These are phyloP conservation scores for Sporothrix protearum DNA, from an alignment of 2,329 filamentous ascomycete species.

Conservation along the genomic window DNA sequence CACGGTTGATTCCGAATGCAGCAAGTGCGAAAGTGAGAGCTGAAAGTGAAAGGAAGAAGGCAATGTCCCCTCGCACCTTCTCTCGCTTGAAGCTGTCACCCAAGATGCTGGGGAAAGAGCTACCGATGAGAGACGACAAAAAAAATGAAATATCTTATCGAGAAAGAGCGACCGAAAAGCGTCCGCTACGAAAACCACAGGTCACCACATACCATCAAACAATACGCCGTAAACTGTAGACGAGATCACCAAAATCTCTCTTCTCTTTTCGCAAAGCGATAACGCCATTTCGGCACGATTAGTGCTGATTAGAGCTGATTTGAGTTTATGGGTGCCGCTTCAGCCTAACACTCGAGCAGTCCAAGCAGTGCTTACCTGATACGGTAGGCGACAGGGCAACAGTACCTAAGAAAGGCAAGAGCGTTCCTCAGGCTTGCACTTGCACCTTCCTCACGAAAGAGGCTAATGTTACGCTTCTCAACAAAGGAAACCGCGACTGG, in stretches of 20 bases:
- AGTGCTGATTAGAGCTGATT: not conserved
- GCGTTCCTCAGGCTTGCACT: not conserved
- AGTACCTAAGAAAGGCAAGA: not conserved
- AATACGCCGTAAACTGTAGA: not conserved
- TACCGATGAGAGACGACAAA: not conserved
- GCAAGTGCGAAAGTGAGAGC: not conserved
- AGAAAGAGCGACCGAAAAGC: not conserved
- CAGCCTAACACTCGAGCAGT: no score
- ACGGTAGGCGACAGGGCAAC: not conserved
- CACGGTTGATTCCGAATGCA: not conserved
- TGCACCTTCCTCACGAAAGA: constrained; percentile 13
- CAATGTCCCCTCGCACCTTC: not conserved
- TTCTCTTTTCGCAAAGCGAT: not conserved
- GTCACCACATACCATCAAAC: not conserved
- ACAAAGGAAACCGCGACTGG: not conserved
- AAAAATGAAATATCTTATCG: not conserved
- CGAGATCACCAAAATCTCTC: not conserved
- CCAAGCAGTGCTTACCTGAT: constrained; percentile 7
- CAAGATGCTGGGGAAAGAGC: constrained; percentile 3
- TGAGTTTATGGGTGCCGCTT: not conserved
- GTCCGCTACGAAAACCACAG: not conserved
- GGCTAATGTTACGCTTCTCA: not conserved
- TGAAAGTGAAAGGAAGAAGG: not conserved
- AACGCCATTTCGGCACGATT: not conserved
- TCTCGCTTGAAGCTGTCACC: not conserved